phyloP scores from a whole-genome alignment of 2,329 filamentous ascomycete genomes.

The Exophiala mesophila region DNA sequence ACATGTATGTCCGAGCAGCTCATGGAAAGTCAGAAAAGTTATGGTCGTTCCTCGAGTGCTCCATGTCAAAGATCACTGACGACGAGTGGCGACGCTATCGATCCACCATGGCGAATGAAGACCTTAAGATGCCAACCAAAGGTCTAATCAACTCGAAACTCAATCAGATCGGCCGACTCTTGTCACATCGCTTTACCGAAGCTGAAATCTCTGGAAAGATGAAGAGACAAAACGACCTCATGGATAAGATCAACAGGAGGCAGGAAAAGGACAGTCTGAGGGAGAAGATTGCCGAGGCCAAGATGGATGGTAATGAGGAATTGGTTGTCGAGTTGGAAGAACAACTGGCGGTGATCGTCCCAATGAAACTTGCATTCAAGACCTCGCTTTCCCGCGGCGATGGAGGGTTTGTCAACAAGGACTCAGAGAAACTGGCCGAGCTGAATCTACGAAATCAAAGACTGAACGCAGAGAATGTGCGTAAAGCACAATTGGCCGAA shows the following conservation, averaged over 20 bases:
- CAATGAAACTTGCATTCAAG: conserved; percentile 67
- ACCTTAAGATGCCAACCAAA: conserved; percentile 68
- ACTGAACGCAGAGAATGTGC: conserved; percentile 82
- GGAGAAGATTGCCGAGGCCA: conserved; percentile 62
- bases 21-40: conserved; percentile 79
- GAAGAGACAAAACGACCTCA: conserved; percentile 62
- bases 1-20: conserved; percentile 75
- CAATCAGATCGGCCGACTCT: conserved; percentile 71
- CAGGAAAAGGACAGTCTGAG: conserved; percentile 64
- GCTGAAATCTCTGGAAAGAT: conserved; percentile 77
- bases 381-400: conserved; percentile 59
- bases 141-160: conserved; percentile 66
- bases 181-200: conserved; percentile 77
- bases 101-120: conserved; percentile 66
- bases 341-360: conserved; percentile 42
- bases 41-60: conserved; percentile 87
- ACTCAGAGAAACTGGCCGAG: conserved; percentile 77
- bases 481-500: conserved; percentile 82
- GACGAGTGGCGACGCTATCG: conserved; percentile 78
- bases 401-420: conserved; percentile 43
- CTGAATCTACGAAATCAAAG: conserved; percentile 81
- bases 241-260: conserved; percentile 58
- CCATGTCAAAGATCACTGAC: conserved; percentile 80
- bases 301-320: conserved; percentile 59
- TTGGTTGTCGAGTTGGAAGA: conserved; percentile 45